Conservation (phyloP, 345 rosid species). For the Physaria fendleri region DNA sequence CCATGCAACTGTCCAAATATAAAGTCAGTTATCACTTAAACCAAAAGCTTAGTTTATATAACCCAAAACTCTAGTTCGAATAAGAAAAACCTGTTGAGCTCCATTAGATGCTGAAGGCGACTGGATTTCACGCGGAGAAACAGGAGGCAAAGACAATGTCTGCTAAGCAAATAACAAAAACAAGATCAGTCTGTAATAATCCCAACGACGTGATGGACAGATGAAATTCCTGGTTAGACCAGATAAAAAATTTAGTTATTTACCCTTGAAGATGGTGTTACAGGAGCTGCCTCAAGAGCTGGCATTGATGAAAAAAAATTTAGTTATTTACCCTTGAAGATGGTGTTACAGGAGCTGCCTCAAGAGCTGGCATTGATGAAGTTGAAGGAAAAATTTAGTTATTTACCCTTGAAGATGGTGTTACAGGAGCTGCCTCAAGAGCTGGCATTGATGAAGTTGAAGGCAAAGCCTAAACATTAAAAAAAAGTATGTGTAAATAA, state of each 20-base stretch:
- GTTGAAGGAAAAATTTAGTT: constrained; percentile 17
- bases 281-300: constrained; percentile 35
- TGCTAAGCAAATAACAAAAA: constrained; percentile 31
- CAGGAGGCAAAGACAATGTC: constrained; percentile 46
- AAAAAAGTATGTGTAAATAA: not conserved
- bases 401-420: constrained; percentile 44
- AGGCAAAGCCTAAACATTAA: constrained; percentile 37
- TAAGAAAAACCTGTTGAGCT: constrained; percentile 42
- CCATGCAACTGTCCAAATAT: constrained; percentile 29
- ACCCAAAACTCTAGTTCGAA: not conserved
- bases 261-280: constrained; percentile 43
- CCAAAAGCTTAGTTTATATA: not conserved
- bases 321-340: constrained; percentile 39
- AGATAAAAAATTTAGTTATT: not conserved
- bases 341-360: constrained; percentile 31
- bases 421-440: constrained; percentile 33
- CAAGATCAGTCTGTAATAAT: not conserved
- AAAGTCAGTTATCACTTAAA: not conserved
- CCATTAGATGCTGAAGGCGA: constrained; percentile 36
- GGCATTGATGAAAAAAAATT: constrained; percentile 20
- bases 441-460: constrained; percentile 26
- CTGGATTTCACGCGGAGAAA: constrained; percentile 34
- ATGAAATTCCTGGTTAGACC: not conserved
- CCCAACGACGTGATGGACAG: not conserved
- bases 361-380: constrained; percentile 31